A percentile compares a stretch with the other conserved stretches of the same genome.
phyloP scores from a whole-genome alignment of 495 filamentous ascomycete species.

The Chlorociboria aeruginascens region DNA sequence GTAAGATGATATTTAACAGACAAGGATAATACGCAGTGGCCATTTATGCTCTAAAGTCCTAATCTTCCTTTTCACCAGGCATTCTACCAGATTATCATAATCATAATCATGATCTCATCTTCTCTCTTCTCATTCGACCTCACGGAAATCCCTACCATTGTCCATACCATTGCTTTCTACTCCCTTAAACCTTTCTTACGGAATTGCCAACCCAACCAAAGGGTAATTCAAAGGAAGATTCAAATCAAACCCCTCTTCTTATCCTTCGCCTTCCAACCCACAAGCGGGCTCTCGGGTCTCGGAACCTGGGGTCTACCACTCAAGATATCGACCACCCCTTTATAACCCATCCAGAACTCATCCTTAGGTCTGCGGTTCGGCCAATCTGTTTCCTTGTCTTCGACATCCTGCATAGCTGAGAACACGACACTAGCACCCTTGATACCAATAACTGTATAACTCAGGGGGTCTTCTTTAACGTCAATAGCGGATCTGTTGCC shows the following conservation, averaged over 20 bases:
- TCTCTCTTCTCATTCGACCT: no score
- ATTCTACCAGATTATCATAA: no score
- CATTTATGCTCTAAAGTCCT: no score
- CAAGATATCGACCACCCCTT: constrained; percentile 72
- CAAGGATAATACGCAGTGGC: no score
- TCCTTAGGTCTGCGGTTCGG: constrained; percentile 68
- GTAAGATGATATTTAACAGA: no score
- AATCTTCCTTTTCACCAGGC: no score
- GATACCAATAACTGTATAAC: constrained; percentile 78
- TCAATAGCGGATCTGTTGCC: constrained; percentile 51
- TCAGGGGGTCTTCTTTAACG: constrained; percentile 58
- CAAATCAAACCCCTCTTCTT: constrained; percentile 32
- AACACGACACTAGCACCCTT: constrained; percentile 83
- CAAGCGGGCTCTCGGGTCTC: constrained; percentile 28
- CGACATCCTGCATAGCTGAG: constrained; percentile 59
- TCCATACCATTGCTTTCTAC: no score
- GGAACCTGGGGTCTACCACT: constrained; percentile 52
- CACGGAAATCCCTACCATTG: no score
- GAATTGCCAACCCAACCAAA: neutral
- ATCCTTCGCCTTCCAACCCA: constrained; percentile 39
- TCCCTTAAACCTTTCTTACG: no score
- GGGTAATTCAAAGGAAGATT: neutral
- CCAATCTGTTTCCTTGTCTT: constrained; percentile 90
- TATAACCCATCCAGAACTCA: constrained; percentile 77
- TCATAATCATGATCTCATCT: no score